Conservation (phyloP, 2,329 filamentous ascomycete genomes). For the Talaromyces sp. region DNA sequence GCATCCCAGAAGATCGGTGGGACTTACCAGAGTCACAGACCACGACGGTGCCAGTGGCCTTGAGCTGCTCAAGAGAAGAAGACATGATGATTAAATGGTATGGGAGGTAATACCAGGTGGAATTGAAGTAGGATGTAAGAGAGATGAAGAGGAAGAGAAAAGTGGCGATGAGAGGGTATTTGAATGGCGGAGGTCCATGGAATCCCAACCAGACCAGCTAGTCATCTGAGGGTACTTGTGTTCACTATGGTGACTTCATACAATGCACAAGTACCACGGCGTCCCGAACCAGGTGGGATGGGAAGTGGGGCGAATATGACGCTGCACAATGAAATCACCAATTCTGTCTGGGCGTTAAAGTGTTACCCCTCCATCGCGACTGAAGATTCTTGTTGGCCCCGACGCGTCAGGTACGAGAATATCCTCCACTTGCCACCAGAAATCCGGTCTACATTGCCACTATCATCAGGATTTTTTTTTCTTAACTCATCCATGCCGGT, state of each 20-base stretch:
- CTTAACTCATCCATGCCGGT: no score
- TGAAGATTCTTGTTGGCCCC: background rate
- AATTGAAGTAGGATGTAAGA: constrained; percentile 20
- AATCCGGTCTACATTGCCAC: background rate
- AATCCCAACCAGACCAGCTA: constrained; percentile 8
- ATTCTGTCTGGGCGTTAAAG: background rate
- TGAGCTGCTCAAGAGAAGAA: constrained; percentile 93
- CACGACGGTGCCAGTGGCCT: constrained; percentile 93
- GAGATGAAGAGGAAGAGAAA: constrained; percentile 18
- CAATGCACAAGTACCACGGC: constrained; percentile 13
- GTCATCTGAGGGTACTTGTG: constrained; percentile 14
- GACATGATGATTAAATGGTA: constrained; percentile 62
- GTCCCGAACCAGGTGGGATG: constrained; percentile 19
- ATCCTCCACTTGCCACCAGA: background rate
- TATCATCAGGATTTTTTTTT: background rate
- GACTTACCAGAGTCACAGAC: constrained; percentile 91
- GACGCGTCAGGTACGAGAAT: background rate
- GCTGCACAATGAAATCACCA: constrained; percentile 27
- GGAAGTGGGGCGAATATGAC: constrained; percentile 28
- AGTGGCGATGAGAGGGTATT: constrained; percentile 26
- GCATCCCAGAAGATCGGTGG: constrained; percentile 5
- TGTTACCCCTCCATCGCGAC: constrained; percentile 3
- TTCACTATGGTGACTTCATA: constrained; percentile 15
- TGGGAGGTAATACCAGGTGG: constrained; percentile 24
- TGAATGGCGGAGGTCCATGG: constrained; percentile 23